A percentile compares a stretch with the other conserved stretches of the same genome.
Evolutionary conservation across 2,329 filamentous ascomycete species (phyloP).

Genomic region (Blumeriella jaapii): DNA sequence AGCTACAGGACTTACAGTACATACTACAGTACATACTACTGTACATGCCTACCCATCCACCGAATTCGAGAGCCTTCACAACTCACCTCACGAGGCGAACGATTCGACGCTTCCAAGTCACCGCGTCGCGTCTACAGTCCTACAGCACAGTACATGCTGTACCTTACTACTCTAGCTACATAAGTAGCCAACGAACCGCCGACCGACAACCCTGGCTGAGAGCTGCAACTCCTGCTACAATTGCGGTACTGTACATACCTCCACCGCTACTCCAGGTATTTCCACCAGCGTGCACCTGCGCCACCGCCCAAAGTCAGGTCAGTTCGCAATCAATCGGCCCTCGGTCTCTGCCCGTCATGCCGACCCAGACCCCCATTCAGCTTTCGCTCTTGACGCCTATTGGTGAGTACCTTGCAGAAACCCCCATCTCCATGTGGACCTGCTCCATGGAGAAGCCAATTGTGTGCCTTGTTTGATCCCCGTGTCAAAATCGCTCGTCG

Average conservation of each 20-base stretch:
- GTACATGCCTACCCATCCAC: no score
- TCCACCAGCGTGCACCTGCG: conserved; percentile 5
- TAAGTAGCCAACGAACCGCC: not conserved
- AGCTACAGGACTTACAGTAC: no score
- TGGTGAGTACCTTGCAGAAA: conserved; percentile 19
- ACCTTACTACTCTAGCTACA: not conserved
- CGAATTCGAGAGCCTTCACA: no score
- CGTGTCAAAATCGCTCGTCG: conserved; percentile 21
- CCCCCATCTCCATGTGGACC: conserved; percentile 16
- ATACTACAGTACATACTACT: no score
- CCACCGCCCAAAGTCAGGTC: no score
- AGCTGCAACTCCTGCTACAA: no score
- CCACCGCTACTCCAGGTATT: no score
- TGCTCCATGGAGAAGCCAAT: conserved; percentile 10
- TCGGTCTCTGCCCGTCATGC: conserved; percentile 4
- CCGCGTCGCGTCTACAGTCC: no score
- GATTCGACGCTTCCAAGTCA: no score
- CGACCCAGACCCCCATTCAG: conserved; percentile 16
- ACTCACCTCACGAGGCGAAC: no score
- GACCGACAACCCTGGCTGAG: not conserved
- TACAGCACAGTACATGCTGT: not conserved
- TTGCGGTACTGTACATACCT: no score
- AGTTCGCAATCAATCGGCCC: no score
- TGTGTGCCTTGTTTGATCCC: conserved; percentile 3
- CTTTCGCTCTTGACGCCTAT: conserved; percentile 19